Evolutionary conservation across 2,329 filamentous ascomycete species (phyloP).

Genomic region (Epichloe elymi): DNA sequence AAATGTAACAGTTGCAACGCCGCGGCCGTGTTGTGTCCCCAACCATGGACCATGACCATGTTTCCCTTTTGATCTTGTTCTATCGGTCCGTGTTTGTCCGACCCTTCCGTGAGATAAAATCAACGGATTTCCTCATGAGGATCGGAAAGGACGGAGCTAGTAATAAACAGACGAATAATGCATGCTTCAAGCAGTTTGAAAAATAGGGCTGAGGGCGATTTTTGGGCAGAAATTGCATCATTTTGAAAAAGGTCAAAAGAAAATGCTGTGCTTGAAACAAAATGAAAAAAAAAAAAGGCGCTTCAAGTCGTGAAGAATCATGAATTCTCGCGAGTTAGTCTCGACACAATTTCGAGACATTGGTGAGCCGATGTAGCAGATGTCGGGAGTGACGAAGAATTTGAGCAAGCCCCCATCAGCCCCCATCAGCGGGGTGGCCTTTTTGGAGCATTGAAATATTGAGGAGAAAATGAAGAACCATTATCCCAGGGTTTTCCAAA

Average conservation of each 20-base stretch:
- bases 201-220: neutral
- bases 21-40: neutral
- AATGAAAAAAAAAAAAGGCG: too few relatives aligned
- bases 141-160: neutral
- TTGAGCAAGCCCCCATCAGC: too few relatives aligned
- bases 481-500: neutral
- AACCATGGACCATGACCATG: neutral
- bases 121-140: neutral
- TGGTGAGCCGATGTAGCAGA: too few relatives aligned
- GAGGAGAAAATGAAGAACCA: neutral
- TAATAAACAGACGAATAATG: neutral
- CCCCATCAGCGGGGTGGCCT: too few relatives aligned
- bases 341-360: too few relatives aligned
- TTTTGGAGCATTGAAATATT: neutral
- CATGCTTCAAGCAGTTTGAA: neutral
- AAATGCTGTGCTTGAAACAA: too few relatives aligned
- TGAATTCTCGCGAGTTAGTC: too few relatives aligned
- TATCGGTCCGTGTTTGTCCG: neutral
- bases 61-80: neutral
- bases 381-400: too few relatives aligned
- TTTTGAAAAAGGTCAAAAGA: too few relatives aligned
- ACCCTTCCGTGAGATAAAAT: neutral
- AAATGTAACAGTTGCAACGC: neutral
- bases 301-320: too few relatives aligned
- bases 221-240: neutral